Evolutionary conservation across 306 rosid genomes (phyloP), one percentile per base, ranked within the genome.

Genomic region (Vachellia pachyceras): DNA sequence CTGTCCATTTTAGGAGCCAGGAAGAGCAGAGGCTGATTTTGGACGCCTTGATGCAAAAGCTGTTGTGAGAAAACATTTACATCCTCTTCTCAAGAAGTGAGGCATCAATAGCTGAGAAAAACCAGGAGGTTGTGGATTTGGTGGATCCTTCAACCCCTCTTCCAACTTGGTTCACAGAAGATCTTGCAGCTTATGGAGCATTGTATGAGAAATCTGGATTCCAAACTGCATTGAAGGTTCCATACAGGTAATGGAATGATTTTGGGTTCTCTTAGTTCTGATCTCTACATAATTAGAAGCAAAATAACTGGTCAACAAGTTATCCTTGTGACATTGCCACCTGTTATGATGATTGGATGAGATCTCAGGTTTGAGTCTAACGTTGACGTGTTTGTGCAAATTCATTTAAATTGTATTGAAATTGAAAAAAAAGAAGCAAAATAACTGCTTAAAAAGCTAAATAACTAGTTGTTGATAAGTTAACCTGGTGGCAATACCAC

Each of bases 11-110:
- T 74, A 92, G 97, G 86, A 86, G 83, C 97, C 97, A 8, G 97
- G 97, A 2, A 82, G 94, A 68, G 97, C 97, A 8, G 98, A 94
- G 81, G 90, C 91, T 67, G 97, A 94, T 90, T 94, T 94, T 70
- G 88, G 90, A 65, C 97, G 97, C 23, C 66, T 92, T 40, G 89
- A 92, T 65, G 88, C 82, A 3, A 91, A 89, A 80, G 90, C 92
- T 9, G 91, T 92, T 40, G 88, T 94, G 10, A 83, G 86, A n/a
- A n/a, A 94, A 90, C 36, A 55, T 92, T n/a, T 92, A 91, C 86
- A 89, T 87, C 67, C 97, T 94, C 73, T 94, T 94, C 85, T 91
- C 97, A 36, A 82, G 73, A 77, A 91, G 89, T 64, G 97, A 94
- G 73, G 18, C 91, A 20, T 93, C 97, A n/a, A 86, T 87, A 77